phyloP scores from a whole-genome alignment of 2,329 filamentous ascomycete species.

The Fusarium annulatum region DNA sequence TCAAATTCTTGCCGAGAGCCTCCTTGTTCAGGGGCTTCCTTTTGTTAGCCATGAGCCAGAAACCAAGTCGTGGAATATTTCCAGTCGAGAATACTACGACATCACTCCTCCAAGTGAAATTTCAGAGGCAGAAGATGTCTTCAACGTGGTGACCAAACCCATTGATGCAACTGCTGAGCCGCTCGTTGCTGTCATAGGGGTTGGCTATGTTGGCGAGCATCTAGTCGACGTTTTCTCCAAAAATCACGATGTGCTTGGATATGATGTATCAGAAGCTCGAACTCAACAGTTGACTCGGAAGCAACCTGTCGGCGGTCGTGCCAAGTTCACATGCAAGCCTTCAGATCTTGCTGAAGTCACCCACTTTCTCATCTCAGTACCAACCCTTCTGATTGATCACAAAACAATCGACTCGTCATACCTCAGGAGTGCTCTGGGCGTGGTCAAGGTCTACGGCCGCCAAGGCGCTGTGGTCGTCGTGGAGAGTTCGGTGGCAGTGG shows the following conservation, averaged over 20 bases:
- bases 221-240: constrained; percentile 58
- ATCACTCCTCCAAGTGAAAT: constrained; percentile 50
- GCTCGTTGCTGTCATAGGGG: constrained; percentile 61
- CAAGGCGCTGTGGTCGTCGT: constrained; percentile 61
- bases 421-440: constrained; percentile 56
- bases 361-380: constrained; percentile 65
- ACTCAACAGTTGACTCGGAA: constrained; percentile 49
- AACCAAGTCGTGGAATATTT: constrained; percentile 41
- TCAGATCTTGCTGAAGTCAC: constrained; percentile 55
- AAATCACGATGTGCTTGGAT: constrained; percentile 58
- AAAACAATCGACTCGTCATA: constrained; percentile 61
- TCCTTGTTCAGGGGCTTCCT: constrained; percentile 40
- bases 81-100: constrained; percentile 46
- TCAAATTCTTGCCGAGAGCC: constrained; percentile 38
- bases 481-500: constrained; percentile 65
- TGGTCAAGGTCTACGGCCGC: constrained; percentile 55
- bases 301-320: constrained; percentile 43
- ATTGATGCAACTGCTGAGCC: constrained; percentile 41
- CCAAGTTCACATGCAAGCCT: constrained; percentile 54
- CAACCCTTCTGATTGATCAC: constrained; percentile 60
- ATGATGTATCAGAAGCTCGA: constrained; percentile 58
- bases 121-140: constrained; percentile 41
- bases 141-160: constrained; percentile 4
- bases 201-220: constrained; percentile 64
- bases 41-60: constrained; percentile 32